Percentiles rank a stretch among this genome's conserved stretches.
phyloP scores from a whole-genome alignment of 1,284 basidiomycete genomes.

The Ceratobasidium sp. region DNA sequence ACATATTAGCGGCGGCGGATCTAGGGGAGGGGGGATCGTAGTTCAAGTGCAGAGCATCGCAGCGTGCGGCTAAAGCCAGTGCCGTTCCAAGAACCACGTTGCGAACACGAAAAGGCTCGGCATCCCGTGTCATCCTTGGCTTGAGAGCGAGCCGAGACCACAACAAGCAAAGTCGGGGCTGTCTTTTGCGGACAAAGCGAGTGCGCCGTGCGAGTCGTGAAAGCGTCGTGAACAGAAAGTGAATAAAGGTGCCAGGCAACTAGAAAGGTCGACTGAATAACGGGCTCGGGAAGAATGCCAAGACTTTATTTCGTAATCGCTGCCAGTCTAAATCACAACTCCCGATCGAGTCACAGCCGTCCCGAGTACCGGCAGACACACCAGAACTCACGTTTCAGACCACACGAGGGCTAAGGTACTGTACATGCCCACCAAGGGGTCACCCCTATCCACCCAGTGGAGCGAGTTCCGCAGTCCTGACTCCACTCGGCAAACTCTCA shows the following conservation, averaged over 20 bases:
- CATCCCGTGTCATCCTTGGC: slow-evolving; percentile 21
- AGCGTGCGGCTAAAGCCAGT: slow-evolving; percentile 5
- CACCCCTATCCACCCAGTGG: slow-evolving; percentile 1
- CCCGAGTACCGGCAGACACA: background rate
- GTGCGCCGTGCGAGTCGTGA: background rate
- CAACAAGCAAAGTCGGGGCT: background rate
- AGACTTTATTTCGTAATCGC: slow-evolving; percentile 26
- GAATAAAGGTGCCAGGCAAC: background rate
- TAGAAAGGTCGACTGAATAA: background rate
- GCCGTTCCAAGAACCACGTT: slow-evolving; percentile 35
- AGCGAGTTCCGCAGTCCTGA: background rate
- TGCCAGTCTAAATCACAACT: no score
- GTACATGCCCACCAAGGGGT: slow-evolving; percentile 3
- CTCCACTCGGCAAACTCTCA: background rate
- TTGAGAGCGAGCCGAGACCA: background rate
- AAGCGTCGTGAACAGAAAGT: background rate
- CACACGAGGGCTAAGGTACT: background rate
- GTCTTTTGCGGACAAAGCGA: background rate
- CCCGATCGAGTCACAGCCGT: background rate
- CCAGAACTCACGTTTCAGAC: background rate
- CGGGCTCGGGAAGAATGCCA: background rate
- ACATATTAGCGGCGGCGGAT: background rate
- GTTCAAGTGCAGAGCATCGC: slow-evolving; percentile 8
- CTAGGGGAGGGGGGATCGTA: slow-evolving; percentile 1
- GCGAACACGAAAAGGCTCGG: slow-evolving; percentile 37